Evolutionary conservation across 331 rosid genomes (phyloP).

Genomic region (Spiraea crenata): DNA sequence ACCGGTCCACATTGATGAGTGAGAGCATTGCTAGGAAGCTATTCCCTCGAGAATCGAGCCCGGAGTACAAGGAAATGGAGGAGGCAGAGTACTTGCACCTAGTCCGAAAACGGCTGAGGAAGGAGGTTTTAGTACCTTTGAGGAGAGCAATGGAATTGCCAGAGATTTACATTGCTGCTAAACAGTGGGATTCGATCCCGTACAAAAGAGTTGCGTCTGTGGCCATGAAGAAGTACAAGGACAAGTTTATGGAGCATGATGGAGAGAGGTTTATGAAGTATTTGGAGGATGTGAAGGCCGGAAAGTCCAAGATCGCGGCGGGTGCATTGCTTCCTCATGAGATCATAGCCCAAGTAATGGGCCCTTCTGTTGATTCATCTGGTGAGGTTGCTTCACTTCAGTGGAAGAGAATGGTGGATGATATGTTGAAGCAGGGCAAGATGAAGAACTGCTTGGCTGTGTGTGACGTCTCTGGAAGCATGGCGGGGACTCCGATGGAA

Average conservation of each 20-base stretch:
- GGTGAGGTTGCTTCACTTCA: slow-evolving; percentile 12
- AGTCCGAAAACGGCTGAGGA: neutral
- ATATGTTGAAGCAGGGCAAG: neutral
- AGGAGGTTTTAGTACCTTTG: neutral
- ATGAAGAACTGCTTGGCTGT: slow-evolving; percentile 1
- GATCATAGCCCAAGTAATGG: neutral
- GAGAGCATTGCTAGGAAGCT: slow-evolving; percentile 12
- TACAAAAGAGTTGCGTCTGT: slow-evolving; percentile 11
- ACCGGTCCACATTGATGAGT: neutral
- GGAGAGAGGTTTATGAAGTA: slow-evolving; percentile 1
- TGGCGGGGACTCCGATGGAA: slow-evolving; percentile 11
- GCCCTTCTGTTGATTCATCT: too few relatives aligned
- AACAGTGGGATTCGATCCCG: slow-evolving; percentile 3
- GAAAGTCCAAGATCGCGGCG: slow-evolving; percentile 8
- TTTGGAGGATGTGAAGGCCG: neutral
- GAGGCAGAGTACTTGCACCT: neutral
- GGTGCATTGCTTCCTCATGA: slow-evolving; percentile 23
- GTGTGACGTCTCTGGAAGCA: slow-evolving; percentile 15
- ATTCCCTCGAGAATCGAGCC: slow-evolving; percentile 10
- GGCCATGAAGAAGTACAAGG: slow-evolving; percentile 2
- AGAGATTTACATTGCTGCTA: neutral
- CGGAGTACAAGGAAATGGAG: neutral
- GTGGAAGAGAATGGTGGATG: slow-evolving; percentile 20
- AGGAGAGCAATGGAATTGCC: neutral
- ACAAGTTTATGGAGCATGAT: neutral